phyloP scores from a whole-genome alignment of 805 yeast genomes.

The Dipodascus geniculatus region DNA sequence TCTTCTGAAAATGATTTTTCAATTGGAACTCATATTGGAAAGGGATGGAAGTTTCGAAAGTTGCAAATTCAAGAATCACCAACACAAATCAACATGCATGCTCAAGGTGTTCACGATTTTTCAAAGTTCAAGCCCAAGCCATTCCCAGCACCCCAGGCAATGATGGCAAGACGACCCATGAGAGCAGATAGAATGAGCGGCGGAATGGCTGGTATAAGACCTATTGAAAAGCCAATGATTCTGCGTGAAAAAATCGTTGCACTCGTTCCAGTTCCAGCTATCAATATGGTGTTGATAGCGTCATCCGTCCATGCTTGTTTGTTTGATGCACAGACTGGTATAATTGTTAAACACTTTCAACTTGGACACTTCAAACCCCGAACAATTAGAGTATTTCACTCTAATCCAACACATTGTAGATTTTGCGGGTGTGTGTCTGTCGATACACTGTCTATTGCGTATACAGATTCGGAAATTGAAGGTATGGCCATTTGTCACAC shows the following conservation, averaged over 20 bases:
- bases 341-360: conserved; percentile 45
- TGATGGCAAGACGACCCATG: background rate
- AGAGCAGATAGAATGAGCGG: background rate
- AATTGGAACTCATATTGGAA: conserved; percentile 49
- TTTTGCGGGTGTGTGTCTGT: conserved; percentile 87
- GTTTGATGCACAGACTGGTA: conserved; percentile 71
- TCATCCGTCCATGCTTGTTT: conserved; percentile 20
- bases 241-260: conserved; percentile 2
- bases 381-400: conserved; percentile 59
- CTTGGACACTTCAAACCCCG: conserved; percentile 53
- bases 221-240: background rate
- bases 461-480: conserved; percentile 43
- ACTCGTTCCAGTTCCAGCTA: conserved; percentile 15
- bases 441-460: conserved; percentile 58
- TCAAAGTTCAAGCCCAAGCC: background rate
- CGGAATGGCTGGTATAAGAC: background rate
- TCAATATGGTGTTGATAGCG: conserved; percentile 18
- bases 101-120: conserved; percentile 1
- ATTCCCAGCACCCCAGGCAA: background rate
- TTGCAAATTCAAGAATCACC: conserved; percentile 33
- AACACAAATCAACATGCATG: background rate
- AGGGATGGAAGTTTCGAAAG: conserved; percentile 50
- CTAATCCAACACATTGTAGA: conserved; percentile 78
- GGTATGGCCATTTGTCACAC: conserved; percentile 60
- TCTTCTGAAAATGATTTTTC: conserved; percentile 39